Evolutionary conservation across 768 basidiomycete species (phyloP).

Genomic region (Suillus alpinus): DNA sequence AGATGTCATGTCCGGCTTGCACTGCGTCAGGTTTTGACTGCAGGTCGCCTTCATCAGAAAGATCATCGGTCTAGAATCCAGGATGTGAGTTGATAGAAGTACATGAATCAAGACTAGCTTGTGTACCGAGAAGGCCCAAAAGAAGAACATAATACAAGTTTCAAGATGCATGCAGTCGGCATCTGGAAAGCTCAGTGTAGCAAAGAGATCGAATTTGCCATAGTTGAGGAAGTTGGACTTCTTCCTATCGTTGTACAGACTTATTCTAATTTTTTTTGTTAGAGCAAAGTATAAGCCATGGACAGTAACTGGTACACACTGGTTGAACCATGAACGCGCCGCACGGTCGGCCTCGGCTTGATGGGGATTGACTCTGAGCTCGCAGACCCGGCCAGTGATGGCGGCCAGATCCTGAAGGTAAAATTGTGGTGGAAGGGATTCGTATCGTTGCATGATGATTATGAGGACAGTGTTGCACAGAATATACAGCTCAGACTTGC

Average conservation of each 20-base stretch:
- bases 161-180: constrained; percentile 33
- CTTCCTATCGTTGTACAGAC: constrained; percentile 34
- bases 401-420: constrained; percentile 33
- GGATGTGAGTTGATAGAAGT: constrained; percentile 4
- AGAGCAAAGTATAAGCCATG: not conserved
- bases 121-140: constrained; percentile 37
- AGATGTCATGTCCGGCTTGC: constrained; percentile 31
- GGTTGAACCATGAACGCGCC: constrained; percentile 34
- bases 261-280: constrained; percentile 17
- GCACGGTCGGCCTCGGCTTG: constrained; percentile 33
- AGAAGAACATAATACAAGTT: constrained; percentile 37
- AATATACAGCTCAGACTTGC: constrained; percentile 26
- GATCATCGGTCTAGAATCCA: constrained; percentile 30
- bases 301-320: constrained; percentile 14
- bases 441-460: constrained; percentile 27
- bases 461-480: constrained; percentile 11
- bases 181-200: constrained; percentile 37
- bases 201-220: constrained; percentile 37
- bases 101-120: not conserved
- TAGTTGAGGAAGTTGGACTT: constrained; percentile 35
- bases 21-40: constrained; percentile 34
- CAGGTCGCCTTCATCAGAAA: constrained; percentile 35
- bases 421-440: constrained; percentile 32
- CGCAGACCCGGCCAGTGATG: constrained; percentile 35
- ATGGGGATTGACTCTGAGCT: constrained; percentile 31